These are phyloP conservation scores for Quercus tomentella DNA, from an alignment of 331 rosid genomes.

Conservation along the genomic window DNA sequence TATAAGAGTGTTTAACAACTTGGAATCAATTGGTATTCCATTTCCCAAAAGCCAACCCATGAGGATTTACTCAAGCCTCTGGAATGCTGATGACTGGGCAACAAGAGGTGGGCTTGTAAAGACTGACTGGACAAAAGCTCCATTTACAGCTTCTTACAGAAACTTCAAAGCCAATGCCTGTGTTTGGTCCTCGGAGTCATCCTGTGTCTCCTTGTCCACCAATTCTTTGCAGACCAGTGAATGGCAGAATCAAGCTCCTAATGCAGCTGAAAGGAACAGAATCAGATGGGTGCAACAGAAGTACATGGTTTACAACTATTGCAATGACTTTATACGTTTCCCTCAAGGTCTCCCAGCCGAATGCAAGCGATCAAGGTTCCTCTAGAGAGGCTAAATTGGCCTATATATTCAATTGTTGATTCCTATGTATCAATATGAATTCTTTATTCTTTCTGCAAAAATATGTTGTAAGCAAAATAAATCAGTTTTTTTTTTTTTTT, in stretches of 20 bases:
- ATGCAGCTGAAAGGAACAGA: constrained; percentile 8
- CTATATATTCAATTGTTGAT: no score
- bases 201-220: constrained; percentile 4
- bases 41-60: constrained; percentile 57
- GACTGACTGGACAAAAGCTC: constrained; percentile 57
- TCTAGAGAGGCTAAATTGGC: not conserved
- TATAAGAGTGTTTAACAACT: constrained; percentile 53
- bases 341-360: constrained; percentile 62
- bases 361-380: constrained; percentile 36
- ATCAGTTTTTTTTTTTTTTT: no score
- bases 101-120: constrained; percentile 67
- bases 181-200: not conserved
- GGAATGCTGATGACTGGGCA: constrained; percentile 89
- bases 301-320: constrained; percentile 48
- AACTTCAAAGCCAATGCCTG: constrained; percentile 48
- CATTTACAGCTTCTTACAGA: constrained; percentile 58
- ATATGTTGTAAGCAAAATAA: not conserved
- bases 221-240: constrained; percentile 1
- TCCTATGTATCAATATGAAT: not conserved
- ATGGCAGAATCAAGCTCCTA: constrained; percentile 26
- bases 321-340: constrained; percentile 47
- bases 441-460: constrained; percentile 17
- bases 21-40: constrained; percentile 40
- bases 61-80: constrained; percentile 62
- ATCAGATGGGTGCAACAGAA: constrained; percentile 38